Evolutionary conservation across 805 yeast species (phyloP).

Genomic region (Yarrowia alimentaria): DNA sequence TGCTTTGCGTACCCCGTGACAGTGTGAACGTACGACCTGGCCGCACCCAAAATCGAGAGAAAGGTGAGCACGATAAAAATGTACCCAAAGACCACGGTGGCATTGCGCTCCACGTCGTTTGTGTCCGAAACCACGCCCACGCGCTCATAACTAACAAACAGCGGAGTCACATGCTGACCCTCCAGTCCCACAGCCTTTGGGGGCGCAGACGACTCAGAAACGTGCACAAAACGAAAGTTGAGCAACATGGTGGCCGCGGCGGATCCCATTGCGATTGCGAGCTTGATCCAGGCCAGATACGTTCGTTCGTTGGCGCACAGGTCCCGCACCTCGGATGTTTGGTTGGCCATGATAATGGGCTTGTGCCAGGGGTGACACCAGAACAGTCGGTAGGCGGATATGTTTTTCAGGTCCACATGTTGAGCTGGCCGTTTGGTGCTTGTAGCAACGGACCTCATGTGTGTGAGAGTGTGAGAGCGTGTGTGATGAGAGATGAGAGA

Average conservation of each 20-base stretch:
- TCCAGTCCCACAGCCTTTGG: too few species aligned
- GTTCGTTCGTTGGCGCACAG: conserved; percentile 26
- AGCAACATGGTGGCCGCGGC: conserved; percentile 13
- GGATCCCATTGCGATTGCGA: conserved; percentile 6
- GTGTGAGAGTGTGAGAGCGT: too few species aligned
- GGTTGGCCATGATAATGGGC: conserved; percentile 25
- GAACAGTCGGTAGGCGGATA: conserved; percentile 5
- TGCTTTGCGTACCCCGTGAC: conserved; percentile 19
- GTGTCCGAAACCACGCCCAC: not conserved
- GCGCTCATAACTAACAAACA: not conserved
- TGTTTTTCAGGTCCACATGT: not conserved
- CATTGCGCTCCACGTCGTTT: conserved; percentile 15
- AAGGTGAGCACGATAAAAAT: conserved; percentile 11
- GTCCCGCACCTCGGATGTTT: conserved; percentile 23
- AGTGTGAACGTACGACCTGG: conserved; percentile 8
- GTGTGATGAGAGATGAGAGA: too few species aligned
- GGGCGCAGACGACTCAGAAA: not conserved
- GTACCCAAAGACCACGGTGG: conserved; percentile 18
- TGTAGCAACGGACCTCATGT: conserved; percentile 4
- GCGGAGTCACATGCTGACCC: conserved; percentile 12
- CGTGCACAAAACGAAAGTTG: conserved; percentile 18
- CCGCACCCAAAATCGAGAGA: conserved; percentile 5
- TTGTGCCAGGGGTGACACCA: conserved; percentile 17
- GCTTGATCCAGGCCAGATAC: conserved; percentile 17
- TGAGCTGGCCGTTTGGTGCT: conserved; percentile 10